These are phyloP conservation scores for Blastobotrys apis DNA, from an alignment of 1,139 yeast species.

Conservation along the genomic window DNA sequence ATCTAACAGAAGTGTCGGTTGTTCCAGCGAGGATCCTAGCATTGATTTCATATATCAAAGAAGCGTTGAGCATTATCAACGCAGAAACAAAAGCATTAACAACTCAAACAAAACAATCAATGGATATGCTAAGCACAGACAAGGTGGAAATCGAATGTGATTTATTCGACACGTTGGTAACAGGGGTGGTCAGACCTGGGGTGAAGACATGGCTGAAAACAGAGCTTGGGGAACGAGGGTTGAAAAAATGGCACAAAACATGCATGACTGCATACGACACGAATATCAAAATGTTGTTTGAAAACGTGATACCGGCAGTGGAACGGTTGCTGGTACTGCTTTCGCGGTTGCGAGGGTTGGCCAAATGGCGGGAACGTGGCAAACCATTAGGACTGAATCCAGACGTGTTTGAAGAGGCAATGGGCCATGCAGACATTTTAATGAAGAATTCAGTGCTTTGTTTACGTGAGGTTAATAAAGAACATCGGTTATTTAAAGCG, in stretches of 20 bases:
- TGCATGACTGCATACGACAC: constrained; percentile 51
- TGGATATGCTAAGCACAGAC: constrained; percentile 9
- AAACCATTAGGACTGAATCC: constrained; percentile 36
- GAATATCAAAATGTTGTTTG: constrained; percentile 44
- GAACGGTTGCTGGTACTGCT: constrained; percentile 56
- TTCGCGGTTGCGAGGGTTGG: constrained; percentile 45
- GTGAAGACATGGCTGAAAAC: constrained; percentile 48
- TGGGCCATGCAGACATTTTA: constrained; percentile 34
- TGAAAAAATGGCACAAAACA: constrained; percentile 52
- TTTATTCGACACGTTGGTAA: constrained; percentile 51
- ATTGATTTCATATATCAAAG: constrained; percentile 39
- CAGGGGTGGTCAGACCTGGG: constrained; percentile 52
- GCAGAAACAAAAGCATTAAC: constrained; percentile 22
- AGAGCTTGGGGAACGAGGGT: constrained; percentile 62
- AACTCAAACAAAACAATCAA: constrained; percentile 9
- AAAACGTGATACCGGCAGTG: constrained; percentile 50
- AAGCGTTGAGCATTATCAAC: constrained; percentile 45
- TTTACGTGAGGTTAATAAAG: constrained; percentile 49
- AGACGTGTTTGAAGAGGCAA: constrained; percentile 28
- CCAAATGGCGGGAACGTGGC: constrained; percentile 40
- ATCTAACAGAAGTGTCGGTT: constrained; percentile 33
- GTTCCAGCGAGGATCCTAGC: constrained; percentile 33
- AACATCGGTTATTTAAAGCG: constrained; percentile 48
- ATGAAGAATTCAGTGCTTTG: constrained; percentile 41
- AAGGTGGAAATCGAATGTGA: constrained; percentile 4